Evolutionary conservation across 2,329 filamentous ascomycete genomes (phyloP), one percentile per base, ranked within the genome.

Genomic region (Fusarium zealandicum): DNA sequence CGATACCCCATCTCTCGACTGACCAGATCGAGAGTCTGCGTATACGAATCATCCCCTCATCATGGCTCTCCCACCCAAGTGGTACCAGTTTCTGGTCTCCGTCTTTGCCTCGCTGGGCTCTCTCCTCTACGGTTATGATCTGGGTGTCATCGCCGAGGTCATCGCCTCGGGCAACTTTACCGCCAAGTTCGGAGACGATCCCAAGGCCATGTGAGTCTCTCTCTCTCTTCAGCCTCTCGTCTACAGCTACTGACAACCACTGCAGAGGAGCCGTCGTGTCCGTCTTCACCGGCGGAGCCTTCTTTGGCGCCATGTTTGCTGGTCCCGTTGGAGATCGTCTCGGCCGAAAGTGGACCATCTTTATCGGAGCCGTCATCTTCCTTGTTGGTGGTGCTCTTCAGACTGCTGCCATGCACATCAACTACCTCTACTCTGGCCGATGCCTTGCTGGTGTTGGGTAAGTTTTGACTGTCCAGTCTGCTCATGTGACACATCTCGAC

Each of bases 281-380:
- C 1, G 80, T 92, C 54, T 93, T 93, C 71, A 93, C 90, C 0
- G 88, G 90, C 31, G 82, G 82, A n/a, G 89, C 89, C 17, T 91
- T 91, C 74, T 82, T 89, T 59, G 89, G 89, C 8, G 85, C 89
- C 20, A 76, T 77, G 27, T 74, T 84, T 30, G 89, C 86, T 32
- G 90, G 90, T 54, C 80, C 83, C 1, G 65, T 76, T 30, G 86
- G 86, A 58, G 85, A 92, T 69, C 76, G 70, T 50, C 73, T 91
- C 2, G 90, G 90, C 36, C 83, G 90, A 62, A 85, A 88, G 70
- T 76, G 77, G 70, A 92, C 90, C 3, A 93, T 93, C 63, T 73
- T 89, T 40, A 74, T 89, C 22, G 90, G 90, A n/a, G 82, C 85
- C 36, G 3, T 89, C 3, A 75, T 93, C 53, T 93, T 93, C 74